Conservation (phyloP, 208 protist genomes). For the Wallacemonas sp. region DNA sequence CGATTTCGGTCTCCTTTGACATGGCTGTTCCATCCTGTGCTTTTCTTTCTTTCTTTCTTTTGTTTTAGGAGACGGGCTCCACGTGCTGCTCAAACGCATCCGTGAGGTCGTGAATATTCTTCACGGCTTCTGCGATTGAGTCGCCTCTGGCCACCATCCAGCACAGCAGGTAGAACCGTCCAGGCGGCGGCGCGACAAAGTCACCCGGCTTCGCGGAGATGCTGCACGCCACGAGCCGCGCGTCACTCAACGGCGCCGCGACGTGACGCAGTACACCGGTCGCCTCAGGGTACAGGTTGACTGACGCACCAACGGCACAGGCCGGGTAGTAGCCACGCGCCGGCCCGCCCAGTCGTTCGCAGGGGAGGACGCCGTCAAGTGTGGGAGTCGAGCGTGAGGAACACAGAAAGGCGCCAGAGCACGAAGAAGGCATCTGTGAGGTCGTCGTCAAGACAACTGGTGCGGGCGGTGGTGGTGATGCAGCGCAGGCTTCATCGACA, state of each 20-base stretch:
- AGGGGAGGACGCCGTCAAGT: not conserved
- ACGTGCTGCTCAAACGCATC: constrained; percentile 44
- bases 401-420: no score
- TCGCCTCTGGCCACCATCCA: constrained; percentile 67
- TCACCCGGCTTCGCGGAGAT: constrained; percentile 45
- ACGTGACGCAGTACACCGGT: constrained; percentile 40
- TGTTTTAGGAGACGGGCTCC: not conserved
- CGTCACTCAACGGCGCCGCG: not conserved
- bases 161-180: constrained; percentile 44
- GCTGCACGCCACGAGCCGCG: constrained; percentile 51
- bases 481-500: no score
- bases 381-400: not conserved
- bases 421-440: no score
- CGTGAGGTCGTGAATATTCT: constrained; percentile 36
- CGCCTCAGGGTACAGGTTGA: constrained; percentile 60
- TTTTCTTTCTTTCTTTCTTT: no score
- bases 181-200: constrained; percentile 53
- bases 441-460: no score
- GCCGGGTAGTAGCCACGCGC: constrained; percentile 36
- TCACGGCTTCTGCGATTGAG: constrained; percentile 31
- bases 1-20: no score
- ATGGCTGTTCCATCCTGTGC: no score
- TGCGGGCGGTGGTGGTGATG: not conserved
- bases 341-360: constrained; percentile 22
- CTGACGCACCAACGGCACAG: constrained; percentile 46